Base-by-base conservation (phyloP, 2,329 filamentous ascomycete genomes). In the Claviceps arundinis region DNA sequence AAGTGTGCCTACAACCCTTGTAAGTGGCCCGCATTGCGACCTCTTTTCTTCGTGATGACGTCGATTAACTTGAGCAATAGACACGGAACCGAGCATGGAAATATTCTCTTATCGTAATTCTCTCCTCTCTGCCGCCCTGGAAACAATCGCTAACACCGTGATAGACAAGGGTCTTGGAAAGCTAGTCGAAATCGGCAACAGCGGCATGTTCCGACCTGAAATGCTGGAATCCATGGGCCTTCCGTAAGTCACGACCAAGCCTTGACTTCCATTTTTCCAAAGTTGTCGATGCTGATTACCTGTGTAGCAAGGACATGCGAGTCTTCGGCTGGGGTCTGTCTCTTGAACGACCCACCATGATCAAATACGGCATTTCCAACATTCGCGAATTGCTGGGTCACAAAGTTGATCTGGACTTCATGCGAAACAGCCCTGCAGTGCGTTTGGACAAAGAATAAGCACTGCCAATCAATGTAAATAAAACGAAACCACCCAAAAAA, bases 131-230 rank as follows among this genome's bases (percentile, higher is more conserved):
- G 42, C 30, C 13, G 4, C 16, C 11, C 2, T 16, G 41, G 34
- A 17, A 48, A 8, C 8, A 11, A 37, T 40, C 2, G 38, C 30
- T 53, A 47, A 53, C 4, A 8, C 3, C 26, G 37, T 19, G 4
- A 24, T 13, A 54, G 54, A 97, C 75, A 80, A 85, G 62, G 91
- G 89, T 3, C 73, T 96, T 48, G 81, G 81, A 62, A 95, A 95
- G 74, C 85, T 94, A 73, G 88, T 97, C 26, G 93, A 97, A 73
- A 97, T 97, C 65, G 93, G 93, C 55, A 97, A 98, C 73, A 91
- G 85, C 61, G 93, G 93, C 57, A 97, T 98, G 90, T 98, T 98
- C 82, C 79, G 93, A 59, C 90, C 93, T 1, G 93, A 98, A 71
- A 96, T 97, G 91, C 70, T 96, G 63, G 86, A 95, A 70, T 76